These are phyloP conservation scores for Trichoderma sp. DNA, from an alignment of 2,329 filamentous ascomycete genomes.

Conservation along the genomic window DNA sequence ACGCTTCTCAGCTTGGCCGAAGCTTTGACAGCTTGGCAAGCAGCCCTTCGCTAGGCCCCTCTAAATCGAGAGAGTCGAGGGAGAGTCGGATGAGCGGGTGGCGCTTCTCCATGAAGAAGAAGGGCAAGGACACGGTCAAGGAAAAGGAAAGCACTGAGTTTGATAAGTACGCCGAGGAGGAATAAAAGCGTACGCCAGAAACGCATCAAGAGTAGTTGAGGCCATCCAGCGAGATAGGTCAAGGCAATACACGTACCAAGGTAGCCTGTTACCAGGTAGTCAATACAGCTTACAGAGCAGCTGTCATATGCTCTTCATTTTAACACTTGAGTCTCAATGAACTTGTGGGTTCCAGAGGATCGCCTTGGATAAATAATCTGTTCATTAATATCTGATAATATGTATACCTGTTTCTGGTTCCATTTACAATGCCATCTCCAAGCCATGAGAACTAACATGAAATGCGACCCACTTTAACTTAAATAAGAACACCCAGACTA, in stretches of 20 bases:
- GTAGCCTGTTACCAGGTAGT: background rate
- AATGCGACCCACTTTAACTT: background rate
- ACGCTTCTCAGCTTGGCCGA: conserved; percentile 42
- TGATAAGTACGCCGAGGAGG: conserved; percentile 39
- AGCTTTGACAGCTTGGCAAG: conserved; percentile 56
- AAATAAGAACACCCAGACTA: background rate
- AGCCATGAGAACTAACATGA: background rate
- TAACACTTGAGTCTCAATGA: background rate
- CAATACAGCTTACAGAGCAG: background rate
- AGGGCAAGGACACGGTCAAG: conserved; percentile 47
- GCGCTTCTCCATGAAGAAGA: conserved; percentile 60
- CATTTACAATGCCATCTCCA: background rate
- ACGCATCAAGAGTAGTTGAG: background rate
- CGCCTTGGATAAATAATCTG: background rate
- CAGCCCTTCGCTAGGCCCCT: conserved; percentile 55
- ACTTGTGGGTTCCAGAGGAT: background rate
- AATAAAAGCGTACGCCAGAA: conserved; percentile 20
- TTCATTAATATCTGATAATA: background rate
- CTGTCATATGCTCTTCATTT: background rate
- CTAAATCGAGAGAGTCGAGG: conserved; percentile 45
- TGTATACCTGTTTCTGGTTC: background rate
- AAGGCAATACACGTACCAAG: background rate
- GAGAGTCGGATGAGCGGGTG: conserved; percentile 51
- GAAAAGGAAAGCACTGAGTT: conserved; percentile 54
- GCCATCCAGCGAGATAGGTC: background rate